phyloP scores from a whole-genome alignment of 2,329 filamentous ascomycete species.

The Bipolaris sorokiniana region DNA sequence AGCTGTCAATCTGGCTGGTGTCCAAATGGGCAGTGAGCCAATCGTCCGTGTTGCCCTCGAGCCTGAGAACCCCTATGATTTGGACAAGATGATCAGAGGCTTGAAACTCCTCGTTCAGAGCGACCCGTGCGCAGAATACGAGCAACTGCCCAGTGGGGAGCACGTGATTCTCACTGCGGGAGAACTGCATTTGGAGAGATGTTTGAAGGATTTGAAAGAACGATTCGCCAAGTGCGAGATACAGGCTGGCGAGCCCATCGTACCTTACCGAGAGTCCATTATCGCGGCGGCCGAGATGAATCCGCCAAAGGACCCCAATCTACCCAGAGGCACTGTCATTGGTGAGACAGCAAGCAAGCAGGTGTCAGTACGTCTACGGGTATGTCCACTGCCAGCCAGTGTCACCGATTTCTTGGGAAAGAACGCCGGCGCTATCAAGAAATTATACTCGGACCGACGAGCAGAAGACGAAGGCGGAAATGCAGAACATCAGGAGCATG shows the following conservation, averaged over 20 bases:
- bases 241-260: constrained; percentile 90
- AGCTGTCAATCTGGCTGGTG: constrained; percentile 86
- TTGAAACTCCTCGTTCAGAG: constrained; percentile 88
- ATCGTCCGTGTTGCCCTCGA: constrained; percentile 97
- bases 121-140: constrained; percentile 94
- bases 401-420: constrained; percentile 87
- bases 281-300: constrained; percentile 90
- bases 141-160: constrained; percentile 89
- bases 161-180: constrained; percentile 94
- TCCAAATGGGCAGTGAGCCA: constrained; percentile 79
- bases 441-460: constrained; percentile 74
- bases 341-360: constrained; percentile 84
- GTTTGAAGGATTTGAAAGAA: constrained; percentile 89
- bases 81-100: constrained; percentile 93
- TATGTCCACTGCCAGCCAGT: constrained; percentile 76
- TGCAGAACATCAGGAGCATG: constrained; percentile 50
- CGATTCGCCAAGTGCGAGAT: constrained; percentile 94
- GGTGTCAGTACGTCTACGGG: constrained; percentile 75
- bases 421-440: constrained; percentile 78
- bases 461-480: constrained; percentile 53
- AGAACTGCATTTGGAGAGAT: constrained; percentile 91
- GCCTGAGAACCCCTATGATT: constrained; percentile 84
- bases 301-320: constrained; percentile 80
- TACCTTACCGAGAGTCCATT: constrained; percentile 93
- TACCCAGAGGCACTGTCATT: constrained; percentile 81